Evolutionary conservation across 352 stramenopile genomes (phyloP).

Genomic region (Globisporangium nagaii): DNA sequence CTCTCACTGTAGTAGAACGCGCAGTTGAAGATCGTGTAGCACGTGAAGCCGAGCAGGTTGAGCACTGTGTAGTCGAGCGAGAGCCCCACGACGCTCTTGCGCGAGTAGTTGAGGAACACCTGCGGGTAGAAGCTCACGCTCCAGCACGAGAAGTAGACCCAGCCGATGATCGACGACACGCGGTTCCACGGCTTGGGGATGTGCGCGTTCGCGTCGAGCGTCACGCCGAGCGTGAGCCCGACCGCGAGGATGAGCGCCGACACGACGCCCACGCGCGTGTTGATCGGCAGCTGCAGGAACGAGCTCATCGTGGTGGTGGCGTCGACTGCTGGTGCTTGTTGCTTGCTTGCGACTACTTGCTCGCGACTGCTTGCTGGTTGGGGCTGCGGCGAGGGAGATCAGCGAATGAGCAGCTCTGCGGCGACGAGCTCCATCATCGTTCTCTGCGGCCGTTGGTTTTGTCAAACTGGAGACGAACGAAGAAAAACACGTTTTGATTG

Average conservation of each 20-base stretch:
- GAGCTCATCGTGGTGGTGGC: too few relatives aligned
- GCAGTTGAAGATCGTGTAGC: constrained; percentile 93
- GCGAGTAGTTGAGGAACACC: constrained; percentile 91
- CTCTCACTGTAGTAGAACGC: constrained; percentile 87
- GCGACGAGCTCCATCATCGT: too few relatives aligned
- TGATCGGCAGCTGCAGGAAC: constrained; percentile 9
- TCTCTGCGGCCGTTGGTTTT: neutral
- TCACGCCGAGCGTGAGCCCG: constrained; percentile 52
- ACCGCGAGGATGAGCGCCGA: constrained; percentile 34
- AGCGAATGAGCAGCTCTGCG: neutral
- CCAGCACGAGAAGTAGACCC: constrained; percentile 91
- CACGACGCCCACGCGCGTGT: constrained; percentile 37
- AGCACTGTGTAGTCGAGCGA: constrained; percentile 92
- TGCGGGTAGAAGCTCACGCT: constrained; percentile 91
- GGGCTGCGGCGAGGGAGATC: neutral
- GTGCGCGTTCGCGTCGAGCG: constrained; percentile 65
- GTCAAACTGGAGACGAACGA: neutral
- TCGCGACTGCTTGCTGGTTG: neutral
- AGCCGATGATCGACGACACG: constrained; percentile 86
- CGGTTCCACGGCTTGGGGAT: constrained; percentile 83
- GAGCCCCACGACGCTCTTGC: constrained; percentile 86
- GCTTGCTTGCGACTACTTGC: too few relatives aligned
- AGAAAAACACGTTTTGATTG: too few relatives aligned
- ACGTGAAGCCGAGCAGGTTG: constrained; percentile 94
- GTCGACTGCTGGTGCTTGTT: too few relatives aligned